A percentile compares a stretch with the other conserved stretches of the same genome.
Evolutionary conservation across 768 basidiomycete species (phyloP).

Genomic region (Pleurotus eryngii): DNA sequence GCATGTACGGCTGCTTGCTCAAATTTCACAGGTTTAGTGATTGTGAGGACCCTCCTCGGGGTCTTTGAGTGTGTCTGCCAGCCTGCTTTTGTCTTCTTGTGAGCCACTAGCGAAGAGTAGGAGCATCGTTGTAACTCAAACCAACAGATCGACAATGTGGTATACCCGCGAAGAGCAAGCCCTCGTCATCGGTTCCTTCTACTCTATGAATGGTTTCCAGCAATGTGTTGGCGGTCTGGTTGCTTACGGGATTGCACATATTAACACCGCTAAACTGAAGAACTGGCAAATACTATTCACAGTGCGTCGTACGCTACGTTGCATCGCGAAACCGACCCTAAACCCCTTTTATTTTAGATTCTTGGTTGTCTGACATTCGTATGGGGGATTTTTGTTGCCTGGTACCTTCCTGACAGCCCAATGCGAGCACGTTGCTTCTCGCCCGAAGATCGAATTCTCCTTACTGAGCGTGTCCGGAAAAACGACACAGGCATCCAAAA

Average conservation of each 20-base stretch:
- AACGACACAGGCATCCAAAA: slow-evolving; percentile 54
- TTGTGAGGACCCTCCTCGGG: slow-evolving; percentile 45
- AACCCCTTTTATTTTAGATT: slow-evolving; percentile 25
- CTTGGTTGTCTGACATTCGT: slow-evolving; percentile 42
- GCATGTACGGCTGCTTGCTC: slow-evolving; percentile 47
- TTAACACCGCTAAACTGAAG: slow-evolving; percentile 35
- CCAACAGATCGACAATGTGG: slow-evolving; percentile 44
- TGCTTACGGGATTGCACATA: slow-evolving; percentile 46
- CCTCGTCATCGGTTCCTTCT: slow-evolving; percentile 40
- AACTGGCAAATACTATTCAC: slow-evolving; percentile 51
- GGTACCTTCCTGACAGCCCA: slow-evolving; percentile 49
- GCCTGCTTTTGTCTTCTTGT: slow-evolving; percentile 35
- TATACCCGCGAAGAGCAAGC: slow-evolving; percentile 50
- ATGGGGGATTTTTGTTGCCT: slow-evolving; percentile 46
- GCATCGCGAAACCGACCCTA: background rate
- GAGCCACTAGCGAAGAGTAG: background rate
- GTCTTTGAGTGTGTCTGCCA: slow-evolving; percentile 48
- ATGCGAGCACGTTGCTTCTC: slow-evolving; percentile 47
- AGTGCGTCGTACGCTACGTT: slow-evolving; percentile 15
- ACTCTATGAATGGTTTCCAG: slow-evolving; percentile 46
- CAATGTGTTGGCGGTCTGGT: slow-evolving; percentile 48
- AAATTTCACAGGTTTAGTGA: slow-evolving; percentile 39
- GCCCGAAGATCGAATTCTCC: slow-evolving; percentile 41
- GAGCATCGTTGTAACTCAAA: background rate
- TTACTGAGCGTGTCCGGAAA: slow-evolving; percentile 48